Base-by-base conservation (phyloP, 2,329 filamentous ascomycete genomes). In the Fulvia fulva region DNA sequence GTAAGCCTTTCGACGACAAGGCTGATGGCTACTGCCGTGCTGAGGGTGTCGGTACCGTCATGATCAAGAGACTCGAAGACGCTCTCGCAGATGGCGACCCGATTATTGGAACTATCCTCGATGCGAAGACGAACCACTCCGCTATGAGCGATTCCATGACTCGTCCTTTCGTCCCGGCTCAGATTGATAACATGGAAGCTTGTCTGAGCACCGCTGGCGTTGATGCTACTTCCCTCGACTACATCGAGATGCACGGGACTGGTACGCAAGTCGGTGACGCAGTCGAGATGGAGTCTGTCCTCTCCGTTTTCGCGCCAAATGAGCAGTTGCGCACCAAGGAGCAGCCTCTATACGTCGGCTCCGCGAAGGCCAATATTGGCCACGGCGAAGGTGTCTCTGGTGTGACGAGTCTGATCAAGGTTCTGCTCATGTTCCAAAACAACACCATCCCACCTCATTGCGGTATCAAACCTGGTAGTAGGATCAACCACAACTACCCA, bases 41-140 rank as follows among this genome's bases (percentile, higher is more conserved):
- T 9, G 69, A 71, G 50, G 62, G 61, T 45, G 68, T 60, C 12
- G 62, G 66, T 12, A 69, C 68, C 11, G 71, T 81, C 1, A 56
- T 75, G 8, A n/a, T 75, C 11, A 75, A 75, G 58, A 59, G 72
- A 0, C 55, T 72, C 1, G 69, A 71, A 71, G 73, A 74, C 57
- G 73, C 73, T 3, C 21, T 67, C 6, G 67, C 66, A 0, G 68
- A 73, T 46, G 63, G 66, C 2, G 77, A 80, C 63, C 75, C 58
- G 1, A 73, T 61, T 21, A 60, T 64, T 1, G 73, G 55, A 8
- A 52, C 67, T 7, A 70, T 75, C 37, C 32, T 63, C 1, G 71
- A 65, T 1, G 68, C 73, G 0, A 63, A 58, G 2, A 79, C 74
- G 1, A 80, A 81, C 57, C 54, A 60, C 44, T 37, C 21, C 8